Evolutionary conservation across 108 stramenopile genomes (phyloP).

Genomic region (Mayamaea pseudoterrestris): DNA sequence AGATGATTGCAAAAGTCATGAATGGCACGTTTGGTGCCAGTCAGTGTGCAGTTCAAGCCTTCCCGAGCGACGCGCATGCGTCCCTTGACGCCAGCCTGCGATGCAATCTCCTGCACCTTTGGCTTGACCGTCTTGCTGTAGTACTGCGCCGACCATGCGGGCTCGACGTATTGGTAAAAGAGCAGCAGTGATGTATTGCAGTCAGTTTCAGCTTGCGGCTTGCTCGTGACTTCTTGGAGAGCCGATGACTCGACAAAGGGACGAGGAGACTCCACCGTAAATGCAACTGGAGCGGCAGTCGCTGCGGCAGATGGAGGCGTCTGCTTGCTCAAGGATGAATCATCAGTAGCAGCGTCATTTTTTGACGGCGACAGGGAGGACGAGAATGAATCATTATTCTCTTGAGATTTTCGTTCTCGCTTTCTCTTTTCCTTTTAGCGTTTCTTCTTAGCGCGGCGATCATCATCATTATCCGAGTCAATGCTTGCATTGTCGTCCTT

Average conservation of each 20-base stretch:
- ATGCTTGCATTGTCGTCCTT: too few species aligned
- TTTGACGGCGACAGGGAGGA: not conserved
- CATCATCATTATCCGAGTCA: not conserved
- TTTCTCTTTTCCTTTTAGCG: constrained; percentile 11
- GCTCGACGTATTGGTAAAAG: constrained; percentile 75
- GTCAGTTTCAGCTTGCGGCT: not conserved
- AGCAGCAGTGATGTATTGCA: constrained; percentile 36
- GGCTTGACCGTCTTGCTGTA: constrained; percentile 40
- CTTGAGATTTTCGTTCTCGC: not conserved
- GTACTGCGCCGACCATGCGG: constrained; percentile 38
- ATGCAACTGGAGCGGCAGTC: not conserved
- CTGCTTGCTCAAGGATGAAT: not conserved
- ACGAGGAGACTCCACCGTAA: not conserved
- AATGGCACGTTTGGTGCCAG: constrained; percentile 23
- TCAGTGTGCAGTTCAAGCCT: constrained; percentile 74
- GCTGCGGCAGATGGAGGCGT: not conserved
- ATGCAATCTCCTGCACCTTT: constrained; percentile 31
- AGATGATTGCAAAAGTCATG: constrained; percentile 40
- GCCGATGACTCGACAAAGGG: constrained; percentile 5
- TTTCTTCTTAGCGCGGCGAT: constrained; percentile 8
- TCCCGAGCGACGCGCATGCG: constrained; percentile 62
- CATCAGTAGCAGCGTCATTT: not conserved
- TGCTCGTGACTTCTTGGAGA: not conserved
- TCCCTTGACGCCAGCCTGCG: constrained; percentile 38
- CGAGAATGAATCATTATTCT: constrained; percentile 10